Base-by-base conservation (phyloP, 257 asterid species). In the Ocimum tenuiflorum region DNA sequence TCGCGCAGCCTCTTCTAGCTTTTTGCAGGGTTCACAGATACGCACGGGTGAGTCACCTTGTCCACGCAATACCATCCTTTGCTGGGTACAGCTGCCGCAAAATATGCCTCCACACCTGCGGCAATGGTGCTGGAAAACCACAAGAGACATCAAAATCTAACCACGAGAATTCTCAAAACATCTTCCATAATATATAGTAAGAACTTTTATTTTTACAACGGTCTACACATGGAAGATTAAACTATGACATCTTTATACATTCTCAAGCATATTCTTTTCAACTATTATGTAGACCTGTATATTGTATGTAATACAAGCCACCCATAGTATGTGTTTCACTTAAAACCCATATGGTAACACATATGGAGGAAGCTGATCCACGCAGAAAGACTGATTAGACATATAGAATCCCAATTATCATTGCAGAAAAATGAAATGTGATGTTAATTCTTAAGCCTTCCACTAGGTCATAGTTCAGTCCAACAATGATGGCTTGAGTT, bases 1-100 rank as follows among this genome's bases (percentile, higher is more conserved):
- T 20, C 92, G 91, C 33, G 99, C 90, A 42, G 97, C 95, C 74
- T 88, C 97, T 76, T 90, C 96, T 74, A 90, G 78, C 46, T 76
- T 81, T 79, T 94, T 94, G 83, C 97, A 94, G 67, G 99, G 91
- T 36, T 88, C 97, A 71, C 97, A 94, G 8, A 94, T 86, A 14
- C 97, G 95, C 55, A 94, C 99, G 0, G 96, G 92, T 20, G 99
- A 90, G 73, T 94, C 95, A 51, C 99, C 99, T 82, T 94, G 99
- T 65, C 99, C 96, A 20, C 99, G 97, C 52, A 94, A 79, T 49
- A 81, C 72, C 97, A 94, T 94, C 74, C 99, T 81, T 67, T 83
- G 95, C 77, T 80, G 91, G 61, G 95, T 79, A 73, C 99, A 94
- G 73, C 83, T 81, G 73, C 73, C 82, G 63, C 97, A 94, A 72